A percentile compares a stretch with the other conserved stretches of the same genome.
These are phyloP conservation scores for Arthrobotrys conoides DNA, from an alignment of 2,329 filamentous ascomycete species.

Conservation along the genomic window DNA sequence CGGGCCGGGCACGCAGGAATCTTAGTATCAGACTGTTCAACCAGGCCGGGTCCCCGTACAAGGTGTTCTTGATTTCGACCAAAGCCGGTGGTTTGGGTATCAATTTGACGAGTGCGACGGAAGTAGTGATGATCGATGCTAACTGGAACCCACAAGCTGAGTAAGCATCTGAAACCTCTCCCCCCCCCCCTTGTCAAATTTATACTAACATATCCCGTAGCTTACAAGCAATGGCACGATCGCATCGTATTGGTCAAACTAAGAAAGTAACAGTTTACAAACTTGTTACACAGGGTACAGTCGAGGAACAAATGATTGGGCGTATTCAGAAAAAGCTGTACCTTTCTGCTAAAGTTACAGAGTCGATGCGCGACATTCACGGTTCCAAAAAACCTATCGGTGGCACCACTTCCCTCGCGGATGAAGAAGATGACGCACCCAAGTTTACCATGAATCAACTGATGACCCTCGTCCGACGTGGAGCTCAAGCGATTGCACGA, in stretches of 20 bases:
- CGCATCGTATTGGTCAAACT: slow-evolving; percentile 73
- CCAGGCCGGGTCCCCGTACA: slow-evolving; percentile 68
- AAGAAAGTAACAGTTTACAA: slow-evolving; percentile 73
- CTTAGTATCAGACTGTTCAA: slow-evolving; percentile 72
- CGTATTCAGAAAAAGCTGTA: slow-evolving; percentile 76
- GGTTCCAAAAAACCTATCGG: slow-evolving; percentile 61
- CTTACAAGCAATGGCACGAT: slow-evolving; percentile 72
- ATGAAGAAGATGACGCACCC: slow-evolving; percentile 69
- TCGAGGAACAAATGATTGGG: slow-evolving; percentile 74
- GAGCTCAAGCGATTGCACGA: slow-evolving; percentile 71
- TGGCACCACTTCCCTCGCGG: slow-evolving; percentile 33
- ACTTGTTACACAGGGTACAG: slow-evolving; percentile 72
- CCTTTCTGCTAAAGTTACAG: slow-evolving; percentile 74
- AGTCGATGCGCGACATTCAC: slow-evolving; percentile 73
- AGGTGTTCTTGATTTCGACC: slow-evolving; percentile 73
- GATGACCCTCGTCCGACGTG: slow-evolving; percentile 72
- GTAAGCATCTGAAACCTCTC: slow-evolving; percentile 24
- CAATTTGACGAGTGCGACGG: slow-evolving; percentile 72
- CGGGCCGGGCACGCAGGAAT: slow-evolving; percentile 70
- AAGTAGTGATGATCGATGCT: slow-evolving; percentile 73
- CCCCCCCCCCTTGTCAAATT: not conserved
- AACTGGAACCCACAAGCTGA: slow-evolving; percentile 64
- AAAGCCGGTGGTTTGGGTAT: slow-evolving; percentile 73
- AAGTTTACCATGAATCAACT: slow-evolving; percentile 71
- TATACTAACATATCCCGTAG: slow-evolving; percentile 72